A percentile compares a stretch with the other conserved stretches of the same genome.
These are phyloP conservation scores for Panus rudis DNA, from an alignment of 768 basidiomycete genomes.

Conservation along the genomic window DNA sequence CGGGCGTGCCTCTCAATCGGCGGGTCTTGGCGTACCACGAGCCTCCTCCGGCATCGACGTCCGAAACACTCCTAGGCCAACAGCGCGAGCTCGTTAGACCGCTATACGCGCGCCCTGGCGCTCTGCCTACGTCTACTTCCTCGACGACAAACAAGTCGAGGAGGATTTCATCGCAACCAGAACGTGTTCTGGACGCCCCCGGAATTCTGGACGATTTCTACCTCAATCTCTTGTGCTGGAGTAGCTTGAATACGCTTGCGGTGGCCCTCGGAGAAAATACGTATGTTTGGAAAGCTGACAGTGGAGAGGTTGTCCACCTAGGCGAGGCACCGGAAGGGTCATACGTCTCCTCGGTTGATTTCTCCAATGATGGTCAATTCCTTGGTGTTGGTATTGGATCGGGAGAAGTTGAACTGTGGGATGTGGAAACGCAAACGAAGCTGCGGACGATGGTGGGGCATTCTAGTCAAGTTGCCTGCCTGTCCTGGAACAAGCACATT, in stretches of 20 bases:
- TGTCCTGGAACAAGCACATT: slow-evolving; percentile 86
- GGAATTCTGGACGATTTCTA: slow-evolving; percentile 96
- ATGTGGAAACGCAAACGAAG: slow-evolving; percentile 69
- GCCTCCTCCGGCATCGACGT: slow-evolving; percentile 71
- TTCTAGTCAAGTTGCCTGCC: slow-evolving; percentile 70
- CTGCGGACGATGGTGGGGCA: slow-evolving; percentile 91
- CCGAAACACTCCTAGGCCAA: slow-evolving; percentile 65
- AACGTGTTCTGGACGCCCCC: slow-evolving; percentile 93
- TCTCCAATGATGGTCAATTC: slow-evolving; percentile 74
- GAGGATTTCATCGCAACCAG: slow-evolving; percentile 79
- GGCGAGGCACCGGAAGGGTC: slow-evolving; percentile 70
- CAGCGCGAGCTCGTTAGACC: slow-evolving; percentile 76
- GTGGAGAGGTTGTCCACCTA: slow-evolving; percentile 73
- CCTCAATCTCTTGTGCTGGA: slow-evolving; percentile 91
- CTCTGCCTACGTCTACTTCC: slow-evolving; percentile 57
- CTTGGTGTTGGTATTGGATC: slow-evolving; percentile 74
- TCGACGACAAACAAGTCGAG: slow-evolving; percentile 64
- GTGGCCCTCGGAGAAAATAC: slow-evolving; percentile 84
- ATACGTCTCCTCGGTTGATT: slow-evolving; percentile 72
- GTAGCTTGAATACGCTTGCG: slow-evolving; percentile 75
- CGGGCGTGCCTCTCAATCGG: slow-evolving; percentile 69
- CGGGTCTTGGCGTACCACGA: slow-evolving; percentile 88
- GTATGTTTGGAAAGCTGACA: slow-evolving; percentile 93
- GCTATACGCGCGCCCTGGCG: slow-evolving; percentile 62
- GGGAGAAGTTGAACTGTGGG: slow-evolving; percentile 95